phyloP scores from a whole-genome alignment of 164 flowering plant species.

The Vitis rupestris region DNA sequence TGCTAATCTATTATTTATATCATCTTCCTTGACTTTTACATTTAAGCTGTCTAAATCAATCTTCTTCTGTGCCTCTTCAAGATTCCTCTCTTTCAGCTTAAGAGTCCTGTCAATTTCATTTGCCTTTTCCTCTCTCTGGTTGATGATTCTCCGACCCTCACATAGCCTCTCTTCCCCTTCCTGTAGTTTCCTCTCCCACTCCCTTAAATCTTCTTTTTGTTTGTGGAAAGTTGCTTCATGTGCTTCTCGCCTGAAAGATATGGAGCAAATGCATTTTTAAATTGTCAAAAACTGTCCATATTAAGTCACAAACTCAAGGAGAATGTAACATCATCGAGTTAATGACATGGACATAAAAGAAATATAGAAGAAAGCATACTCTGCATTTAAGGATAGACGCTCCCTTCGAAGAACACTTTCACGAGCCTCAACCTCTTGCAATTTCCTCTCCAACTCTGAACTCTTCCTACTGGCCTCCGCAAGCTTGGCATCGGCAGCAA shows the following conservation, averaged over 20 bases:
- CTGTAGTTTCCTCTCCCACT: conserved; percentile 81
- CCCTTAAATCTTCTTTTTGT: conserved; percentile 68
- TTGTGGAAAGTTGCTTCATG: conserved; percentile 48
- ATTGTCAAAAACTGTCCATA: not conserved
- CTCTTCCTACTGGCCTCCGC: conserved; percentile 79
- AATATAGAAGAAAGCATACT: conserved; percentile 42
- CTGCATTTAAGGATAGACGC: conserved; percentile 59
- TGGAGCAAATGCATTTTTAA: not conserved
- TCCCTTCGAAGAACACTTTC: conserved; percentile 69
- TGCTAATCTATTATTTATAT: conserved; percentile 41
- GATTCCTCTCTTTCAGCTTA: conserved; percentile 54
- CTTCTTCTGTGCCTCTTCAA: conserved; percentile 53
- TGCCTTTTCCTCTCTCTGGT: conserved; percentile 64
- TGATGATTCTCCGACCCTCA: conserved; percentile 52
- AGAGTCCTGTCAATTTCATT: conserved; percentile 53
- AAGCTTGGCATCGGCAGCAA: conserved; percentile 72
- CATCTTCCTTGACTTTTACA: conserved; percentile 57
- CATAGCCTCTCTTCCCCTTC: conserved; percentile 63
- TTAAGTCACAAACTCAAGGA: not conserved
- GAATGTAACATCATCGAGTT: not conserved
- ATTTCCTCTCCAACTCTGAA: conserved; percentile 66
- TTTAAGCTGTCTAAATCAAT: conserved; percentile 28
- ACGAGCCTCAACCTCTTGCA: conserved; percentile 71
- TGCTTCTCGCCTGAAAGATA: conserved; percentile 62
- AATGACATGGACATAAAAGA: not conserved